Percentiles rank a stretch among this genome's conserved stretches.
These are phyloP conservation scores for Aspergillus jensenii DNA, from an alignment of 2,329 filamentous ascomycete species.

Conservation along the genomic window DNA sequence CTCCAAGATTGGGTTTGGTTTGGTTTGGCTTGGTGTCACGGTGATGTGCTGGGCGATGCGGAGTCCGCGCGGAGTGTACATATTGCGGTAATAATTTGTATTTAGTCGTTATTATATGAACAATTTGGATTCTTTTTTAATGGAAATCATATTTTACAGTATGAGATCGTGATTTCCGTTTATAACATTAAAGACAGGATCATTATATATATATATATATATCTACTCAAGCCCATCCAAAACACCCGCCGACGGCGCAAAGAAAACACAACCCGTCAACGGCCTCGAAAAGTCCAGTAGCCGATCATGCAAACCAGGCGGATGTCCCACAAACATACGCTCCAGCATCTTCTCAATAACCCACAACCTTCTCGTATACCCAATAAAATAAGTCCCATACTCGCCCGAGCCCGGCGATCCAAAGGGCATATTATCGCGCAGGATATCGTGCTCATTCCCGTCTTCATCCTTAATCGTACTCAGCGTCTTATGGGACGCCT, in stretches of 20 bases:
- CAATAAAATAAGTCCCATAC: conserved; percentile 61
- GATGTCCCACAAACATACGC: conserved; percentile 58
- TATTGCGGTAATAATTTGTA: no score
- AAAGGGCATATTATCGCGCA: background rate
- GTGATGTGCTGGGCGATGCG: no score
- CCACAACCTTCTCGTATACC: conserved; percentile 54
- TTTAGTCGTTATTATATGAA: no score
- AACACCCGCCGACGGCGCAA: conserved; percentile 44
- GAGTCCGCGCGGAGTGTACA: no score
- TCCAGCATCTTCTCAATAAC: conserved; percentile 60
- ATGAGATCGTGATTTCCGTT: no score
- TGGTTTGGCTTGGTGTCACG: no score
- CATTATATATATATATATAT: no score
- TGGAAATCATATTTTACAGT: no score
- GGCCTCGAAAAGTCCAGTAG: conserved; percentile 57
- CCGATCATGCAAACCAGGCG: conserved; percentile 55
- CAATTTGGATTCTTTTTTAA: no score
- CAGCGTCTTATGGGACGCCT: background rate
- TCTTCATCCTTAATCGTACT: background rate
- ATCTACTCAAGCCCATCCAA: background rate
- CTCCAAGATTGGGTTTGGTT: no score
- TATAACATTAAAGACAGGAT: no score
- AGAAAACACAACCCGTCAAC: conserved; percentile 55
- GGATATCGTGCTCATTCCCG: background rate
- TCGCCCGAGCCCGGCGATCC: conserved; percentile 24